A percentile compares a stretch with the other conserved stretches of the same genome.
These are phyloP conservation scores for Penicillium paradoxum DNA, from an alignment of 495 filamentous ascomycete species.

Conservation along the genomic window DNA sequence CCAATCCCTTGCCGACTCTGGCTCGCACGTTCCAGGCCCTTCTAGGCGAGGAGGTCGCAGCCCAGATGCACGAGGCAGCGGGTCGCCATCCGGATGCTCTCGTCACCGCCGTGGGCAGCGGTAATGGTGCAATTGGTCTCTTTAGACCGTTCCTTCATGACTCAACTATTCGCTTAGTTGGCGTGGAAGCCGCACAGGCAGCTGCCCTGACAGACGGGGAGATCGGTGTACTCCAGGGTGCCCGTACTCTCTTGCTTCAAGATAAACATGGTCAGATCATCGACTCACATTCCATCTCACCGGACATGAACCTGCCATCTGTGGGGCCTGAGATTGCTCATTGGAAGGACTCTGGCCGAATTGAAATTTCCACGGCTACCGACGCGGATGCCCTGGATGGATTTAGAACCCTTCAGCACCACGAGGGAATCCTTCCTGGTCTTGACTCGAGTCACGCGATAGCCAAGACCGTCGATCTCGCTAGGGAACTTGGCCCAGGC, in stretches of 20 bases:
- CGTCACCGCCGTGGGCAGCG: conserved; percentile 27
- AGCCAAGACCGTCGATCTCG: conserved; percentile 18
- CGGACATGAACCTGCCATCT: conserved; percentile 31
- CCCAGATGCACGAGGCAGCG: conserved; percentile 18
- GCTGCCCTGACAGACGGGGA: conserved; percentile 25
- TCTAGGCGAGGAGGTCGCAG: conserved; percentile 31
- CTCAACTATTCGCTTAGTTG: conserved; percentile 16
- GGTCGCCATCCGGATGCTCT: conserved; percentile 27
- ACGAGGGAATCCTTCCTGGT: conserved; percentile 28
- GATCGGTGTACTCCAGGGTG: conserved; percentile 30
- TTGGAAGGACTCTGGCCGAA: conserved; percentile 29
- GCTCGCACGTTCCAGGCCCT: conserved; percentile 32
- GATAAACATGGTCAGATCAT: conserved; percentile 30
- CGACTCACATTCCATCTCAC: conserved; percentile 29
- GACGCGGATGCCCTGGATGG: conserved; percentile 33
- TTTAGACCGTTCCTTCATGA: conserved; percentile 28
- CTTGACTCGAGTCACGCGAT: conserved; percentile 35
- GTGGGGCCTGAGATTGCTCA: conserved; percentile 32
- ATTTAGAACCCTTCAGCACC: conserved; percentile 24
- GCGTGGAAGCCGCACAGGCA: conserved; percentile 25
- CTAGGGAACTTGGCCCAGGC: conserved; percentile 27
- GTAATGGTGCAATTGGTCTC: conserved; percentile 26
- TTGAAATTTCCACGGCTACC: conserved; percentile 28
- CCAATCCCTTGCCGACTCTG: conserved; percentile 27
- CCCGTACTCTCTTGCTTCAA: conserved; percentile 30